Evolutionary conservation across 2,329 filamentous ascomycete genomes (phyloP), one percentile per base, ranked within the genome.

Genomic region (Leptographium procerum): DNA sequence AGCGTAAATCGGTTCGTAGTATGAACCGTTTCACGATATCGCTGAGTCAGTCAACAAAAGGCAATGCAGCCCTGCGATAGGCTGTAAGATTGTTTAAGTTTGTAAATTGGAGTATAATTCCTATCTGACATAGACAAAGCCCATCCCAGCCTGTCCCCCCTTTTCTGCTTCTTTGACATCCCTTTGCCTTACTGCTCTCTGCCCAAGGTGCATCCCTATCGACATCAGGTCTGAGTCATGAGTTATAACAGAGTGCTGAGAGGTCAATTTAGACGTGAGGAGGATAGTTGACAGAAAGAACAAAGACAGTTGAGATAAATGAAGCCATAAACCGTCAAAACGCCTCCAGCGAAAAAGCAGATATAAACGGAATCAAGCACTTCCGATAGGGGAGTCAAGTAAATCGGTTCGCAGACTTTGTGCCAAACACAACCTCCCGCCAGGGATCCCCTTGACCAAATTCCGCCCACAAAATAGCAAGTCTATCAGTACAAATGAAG

Each of bases 401-500:
- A 24, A 56, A 40, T 56, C 55, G 43, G 43, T 16, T 57, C 34
- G 33, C 48, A 43, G 22, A 57, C 50, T 53, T 57, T 53, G 48
- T 34, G 24, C 13, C 48, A 45, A 57, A 31, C 45, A 40, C 45
- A 34, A 13, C 31, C 26, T 26, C 28, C 48, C 50, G n/a, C 56
- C 50, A 8, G 36, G n/a, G 29, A 34, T 22, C 40, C 54, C 57
- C 36, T 45, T 57, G 54, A 59, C 55, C 60, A 52, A 50, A 50
- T 59, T 55, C 55, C 52, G 45, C 55, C 55, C 54, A 51, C 45
- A 56, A 40, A 55, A 59, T 45, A 55, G 16, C 48, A 63, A 60
- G 59, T 67, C 67, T 69, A 69, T 67, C 65, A 64, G 64, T 68
- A 68, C 67, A 69, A 67, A 66, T 63, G 59, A 64, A 65, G 63